phyloP scores from a whole-genome alignment of 2,329 filamentous ascomycete genomes.

The Clarireedia sp. region DNA sequence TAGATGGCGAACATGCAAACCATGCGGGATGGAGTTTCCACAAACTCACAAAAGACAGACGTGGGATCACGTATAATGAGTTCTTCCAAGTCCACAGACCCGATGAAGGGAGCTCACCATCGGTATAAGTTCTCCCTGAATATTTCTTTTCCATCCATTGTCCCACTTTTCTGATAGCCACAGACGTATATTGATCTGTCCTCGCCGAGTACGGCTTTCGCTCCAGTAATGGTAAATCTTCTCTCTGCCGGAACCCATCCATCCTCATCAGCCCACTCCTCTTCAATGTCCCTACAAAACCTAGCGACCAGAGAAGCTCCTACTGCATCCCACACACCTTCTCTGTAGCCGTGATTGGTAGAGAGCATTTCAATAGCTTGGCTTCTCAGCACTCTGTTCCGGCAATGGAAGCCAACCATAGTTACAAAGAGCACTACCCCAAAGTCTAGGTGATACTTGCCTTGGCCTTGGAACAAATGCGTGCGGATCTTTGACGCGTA shows the following conservation, averaged over 20 bases:
- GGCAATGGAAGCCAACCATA: conserved; percentile 10
- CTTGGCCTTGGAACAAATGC: not conserved
- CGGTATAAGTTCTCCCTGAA: not conserved
- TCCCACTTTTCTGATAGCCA: conserved; percentile 6
- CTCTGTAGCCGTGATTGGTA: conserved; percentile 7
- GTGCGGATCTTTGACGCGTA: conserved; percentile 2
- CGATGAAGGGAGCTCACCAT: not conserved
- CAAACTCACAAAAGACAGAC: no score
- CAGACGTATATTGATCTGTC: not conserved
- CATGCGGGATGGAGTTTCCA: no score
- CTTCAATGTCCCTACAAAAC: conserved; percentile 10
- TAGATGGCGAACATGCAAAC: no score
- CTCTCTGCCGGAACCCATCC: conserved; percentile 4
- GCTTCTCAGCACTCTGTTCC: conserved; percentile 5
- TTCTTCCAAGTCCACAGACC: no score
- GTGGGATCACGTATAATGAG: no score
- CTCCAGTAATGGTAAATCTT: conserved; percentile 1
- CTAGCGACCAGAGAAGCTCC: not conserved
- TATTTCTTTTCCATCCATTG: not conserved
- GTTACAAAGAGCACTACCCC: conserved; percentile 11
- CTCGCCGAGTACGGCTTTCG: not conserved
- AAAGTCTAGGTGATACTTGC: conserved; percentile 12
- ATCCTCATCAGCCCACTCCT: conserved; percentile 9
- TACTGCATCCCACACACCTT: conserved; percentile 15
- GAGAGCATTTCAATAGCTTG: conserved; percentile 6